Evolutionary conservation across 129 eudicot species (phyloP), one percentile per base, ranked within the genome.

Genomic region (Smallanthus sonchifolius): DNA sequence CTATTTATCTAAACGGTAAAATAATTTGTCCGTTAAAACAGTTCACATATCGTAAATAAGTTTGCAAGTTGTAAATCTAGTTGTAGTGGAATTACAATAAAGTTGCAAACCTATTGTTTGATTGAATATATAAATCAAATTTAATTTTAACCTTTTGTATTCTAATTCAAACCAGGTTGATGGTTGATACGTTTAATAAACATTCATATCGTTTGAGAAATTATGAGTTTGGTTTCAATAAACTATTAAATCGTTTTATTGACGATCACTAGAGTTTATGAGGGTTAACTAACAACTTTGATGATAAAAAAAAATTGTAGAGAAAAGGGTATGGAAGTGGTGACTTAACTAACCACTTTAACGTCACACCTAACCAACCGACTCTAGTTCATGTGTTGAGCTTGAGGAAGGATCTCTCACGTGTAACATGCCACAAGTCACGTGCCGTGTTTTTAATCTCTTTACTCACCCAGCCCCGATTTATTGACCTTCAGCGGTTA

Each of bases 341-440:
- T 72, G 83, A 84, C 65, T 68, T 83, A 80, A 83, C 91, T 64
- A 72, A 83, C 87, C 75, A 72, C 75, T 78, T 70, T 75, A 67
- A 60, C 84, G 64, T 70, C 81, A 67, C 73, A 73, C 87, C 80
- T 65, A 81, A 77, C 79, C 67, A 82, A 85, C 89, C 66, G 84
- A 77, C 78, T 37, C 76, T 74, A 74, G 65, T 77, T 77, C 82
- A 78, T 71, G 77, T 62, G 43, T 49, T 70, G 72, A 65, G 75
- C 38, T 55, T 77, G 80, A 42, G 24, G 16, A 63, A 42, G 42
- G 70, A 69, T 72, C 65, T 82, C 81, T 77, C 85, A 84, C 81
- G 82, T 84, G 82, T 59, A 81, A 67, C 60, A 44, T 76, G 82
- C 80, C 81, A 65, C 72, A 75, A 73, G 77, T 84, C 84, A 80